Percentiles rank a stretch among this genome's conserved stretches.
These are phyloP conservation scores for Endotrypanum monterogeii DNA, from an alignment of 208 protist genomes.

Conservation along the genomic window DNA sequence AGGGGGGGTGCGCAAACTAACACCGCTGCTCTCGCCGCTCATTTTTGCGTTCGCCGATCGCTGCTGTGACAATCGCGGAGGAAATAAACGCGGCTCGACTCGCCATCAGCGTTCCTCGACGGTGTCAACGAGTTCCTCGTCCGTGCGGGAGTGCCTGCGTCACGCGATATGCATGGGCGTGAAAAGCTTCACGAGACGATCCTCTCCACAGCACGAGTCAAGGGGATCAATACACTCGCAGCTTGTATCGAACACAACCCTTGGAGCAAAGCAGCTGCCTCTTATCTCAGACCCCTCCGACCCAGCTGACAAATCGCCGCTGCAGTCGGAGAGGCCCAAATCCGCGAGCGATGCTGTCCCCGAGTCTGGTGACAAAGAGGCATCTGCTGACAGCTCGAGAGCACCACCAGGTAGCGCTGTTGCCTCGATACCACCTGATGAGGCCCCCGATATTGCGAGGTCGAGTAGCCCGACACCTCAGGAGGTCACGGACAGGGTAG, in stretches of 20 bases:
- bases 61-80: slow-evolving; percentile 16
- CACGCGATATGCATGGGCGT: slow-evolving; percentile 30
- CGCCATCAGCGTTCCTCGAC: not conserved
- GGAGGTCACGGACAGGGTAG: not conserved
- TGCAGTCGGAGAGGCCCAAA: not conserved
- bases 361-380: not conserved
- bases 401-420: not conserved
- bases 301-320: not conserved
- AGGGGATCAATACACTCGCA: not conserved
- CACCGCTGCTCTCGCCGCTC: slow-evolving; percentile 16
- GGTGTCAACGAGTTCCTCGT: slow-evolving; percentile 4
- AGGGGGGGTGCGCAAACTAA: not conserved
- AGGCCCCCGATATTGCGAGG: not conserved
- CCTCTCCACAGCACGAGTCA: not conserved
- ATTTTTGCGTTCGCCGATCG: slow-evolving; percentile 61
- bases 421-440: not conserved
- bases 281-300: not conserved
- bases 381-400: not conserved
- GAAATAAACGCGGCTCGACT: not conserved
- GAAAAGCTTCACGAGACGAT: not conserved
- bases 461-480: not conserved
- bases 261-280: not conserved
- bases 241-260: not conserved
- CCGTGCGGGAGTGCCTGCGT: slow-evolving; percentile 38
- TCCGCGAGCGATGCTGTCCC: not conserved